phyloP scores from a whole-genome alignment of 2,329 filamentous ascomycete species.

The Aspergillus aculeatinus region DNA sequence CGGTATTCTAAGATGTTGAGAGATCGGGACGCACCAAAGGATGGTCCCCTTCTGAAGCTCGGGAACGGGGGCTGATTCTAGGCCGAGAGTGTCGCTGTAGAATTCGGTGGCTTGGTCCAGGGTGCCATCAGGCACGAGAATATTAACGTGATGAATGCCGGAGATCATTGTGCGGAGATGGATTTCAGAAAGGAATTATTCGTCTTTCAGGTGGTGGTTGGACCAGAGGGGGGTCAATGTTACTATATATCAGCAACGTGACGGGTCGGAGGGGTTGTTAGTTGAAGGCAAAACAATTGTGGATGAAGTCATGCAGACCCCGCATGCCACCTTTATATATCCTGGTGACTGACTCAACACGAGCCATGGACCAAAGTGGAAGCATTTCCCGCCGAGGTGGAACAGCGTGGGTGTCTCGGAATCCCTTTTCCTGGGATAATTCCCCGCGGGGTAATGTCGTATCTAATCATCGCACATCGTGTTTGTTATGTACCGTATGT shows the following conservation, averaged over 20 bases:
- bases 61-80: slow-evolving; percentile 55
- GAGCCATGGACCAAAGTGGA: not conserved
- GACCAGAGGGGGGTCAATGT: not conserved
- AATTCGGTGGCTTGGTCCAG: slow-evolving; percentile 54
- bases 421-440: slow-evolving; percentile 1
- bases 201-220: not conserved
- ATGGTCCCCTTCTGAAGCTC: slow-evolving; percentile 51
- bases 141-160: slow-evolving; percentile 58
- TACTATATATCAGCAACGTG: not conserved
- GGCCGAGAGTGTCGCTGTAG: slow-evolving; percentile 57
- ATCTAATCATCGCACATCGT: no score
- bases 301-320: not conserved
- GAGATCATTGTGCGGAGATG: slow-evolving; percentile 45
- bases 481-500: no score
- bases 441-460: not conserved
- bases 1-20: slow-evolving; percentile 14
- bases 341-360: not conserved
- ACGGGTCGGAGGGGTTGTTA: not conserved
- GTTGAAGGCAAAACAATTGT: not conserved
- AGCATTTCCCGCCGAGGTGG: not conserved
- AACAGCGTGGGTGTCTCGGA: not conserved
- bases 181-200: not conserved
- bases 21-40: slow-evolving; percentile 49
- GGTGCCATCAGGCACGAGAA: slow-evolving; percentile 56
- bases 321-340: not conserved